Conservation (phyloP, 306 rosid species). For the Dalbergia cochinchinensis region DNA sequence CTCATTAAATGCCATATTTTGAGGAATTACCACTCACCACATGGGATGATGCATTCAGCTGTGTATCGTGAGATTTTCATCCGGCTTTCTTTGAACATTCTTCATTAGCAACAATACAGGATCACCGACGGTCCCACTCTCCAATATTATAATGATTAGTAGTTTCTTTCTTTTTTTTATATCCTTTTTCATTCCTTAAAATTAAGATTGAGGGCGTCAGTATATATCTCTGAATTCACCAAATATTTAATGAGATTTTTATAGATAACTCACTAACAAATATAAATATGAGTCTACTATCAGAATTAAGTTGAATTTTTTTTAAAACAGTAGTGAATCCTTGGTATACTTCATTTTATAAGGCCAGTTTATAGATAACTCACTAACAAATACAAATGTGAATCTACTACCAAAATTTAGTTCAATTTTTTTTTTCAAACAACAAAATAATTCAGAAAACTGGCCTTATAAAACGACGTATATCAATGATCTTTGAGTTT, state of each 20-base stretch:
- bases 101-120: background rate
- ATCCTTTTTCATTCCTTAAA: too few relatives aligned
- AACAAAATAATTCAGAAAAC: background rate
- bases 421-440: background rate
- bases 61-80: background rate
- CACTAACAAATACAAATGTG: background rate
- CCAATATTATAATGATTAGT: background rate
- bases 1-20: constrained; percentile 39
- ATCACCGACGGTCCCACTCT: background rate
- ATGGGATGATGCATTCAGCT: constrained; percentile 5
- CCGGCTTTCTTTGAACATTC: background rate
- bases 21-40: background rate
- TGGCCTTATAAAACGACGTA: background rate
- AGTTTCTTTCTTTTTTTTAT: too few relatives aligned
- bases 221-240: too few relatives aligned
- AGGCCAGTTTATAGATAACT: too few relatives aligned
- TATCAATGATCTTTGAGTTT: background rate
- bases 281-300: background rate
- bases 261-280: too few relatives aligned
- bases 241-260: too few relatives aligned
- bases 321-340: too few relatives aligned
- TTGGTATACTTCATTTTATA: too few relatives aligned
- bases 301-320: background rate
- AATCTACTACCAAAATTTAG: background rate
- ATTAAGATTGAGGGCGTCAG: too few relatives aligned